Evolutionary conservation across 495 filamentous ascomycete species (phyloP), one percentile per base, ranked within the genome.

Genomic region (Xylaria grammica): DNA sequence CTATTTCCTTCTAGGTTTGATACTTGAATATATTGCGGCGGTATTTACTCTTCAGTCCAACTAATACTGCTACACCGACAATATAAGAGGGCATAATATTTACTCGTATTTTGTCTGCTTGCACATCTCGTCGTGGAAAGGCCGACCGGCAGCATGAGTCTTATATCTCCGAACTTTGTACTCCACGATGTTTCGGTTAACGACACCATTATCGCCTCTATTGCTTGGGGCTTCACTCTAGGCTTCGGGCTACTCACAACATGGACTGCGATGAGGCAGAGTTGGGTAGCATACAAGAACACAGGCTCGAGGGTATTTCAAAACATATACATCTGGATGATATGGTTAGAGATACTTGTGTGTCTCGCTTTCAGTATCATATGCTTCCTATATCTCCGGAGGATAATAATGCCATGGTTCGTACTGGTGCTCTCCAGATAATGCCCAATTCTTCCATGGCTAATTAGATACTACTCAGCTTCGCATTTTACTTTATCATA

Each of bases 181-280:
- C 55, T 34, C 15, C 65, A 65, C 45, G 40, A 55, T 20, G 74
- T 75, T n/a, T 70, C 71, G 2, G 61, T 8, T n/a, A 40, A 24
- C n/a, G 75, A 75, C 34, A 57, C 74, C 45, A 69, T 65, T 7
- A 52, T 80, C 15, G 73, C 78, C 22, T 77, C 76, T 26, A 57
- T 78, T 62, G 77, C 73, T 15, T 72, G 66, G 48, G 78, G 78
- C 19, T 80, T 80, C 49, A 79, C 78, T 20, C 59, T 80, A 32
- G 78, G 78, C 2, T 80, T 80, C 36, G 78, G 78, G 3, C 63
- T 76, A 42, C 67, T 79, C 52, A 80, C 78, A 40, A 72, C 74
- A 60, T 80, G 78, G 78, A 69, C 67, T 29, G 76, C 76, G 1
- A 67, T 71, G 20, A 69, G 66, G 13, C 76, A 78, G 48, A 76